Percentiles rank a stretch among this genome's conserved stretches.
These are phyloP conservation scores for Pythium apleroticum DNA, from an alignment of 352 stramenopile genomes.

Conservation along the genomic window DNA sequence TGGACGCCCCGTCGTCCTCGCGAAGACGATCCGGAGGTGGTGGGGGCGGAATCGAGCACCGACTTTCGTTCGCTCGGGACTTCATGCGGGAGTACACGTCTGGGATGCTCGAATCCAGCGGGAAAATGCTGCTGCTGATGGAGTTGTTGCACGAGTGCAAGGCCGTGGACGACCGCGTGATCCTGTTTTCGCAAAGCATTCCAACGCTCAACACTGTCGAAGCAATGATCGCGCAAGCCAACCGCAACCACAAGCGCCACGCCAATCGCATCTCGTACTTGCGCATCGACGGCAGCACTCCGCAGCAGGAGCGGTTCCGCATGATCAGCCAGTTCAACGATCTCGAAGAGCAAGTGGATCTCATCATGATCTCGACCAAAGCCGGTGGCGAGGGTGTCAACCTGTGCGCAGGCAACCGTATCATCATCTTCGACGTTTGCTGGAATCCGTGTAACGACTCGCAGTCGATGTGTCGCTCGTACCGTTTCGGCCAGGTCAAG, in stretches of 20 bases:
- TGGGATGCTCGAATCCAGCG: constrained; percentile 62
- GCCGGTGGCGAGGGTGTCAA: constrained; percentile 89
- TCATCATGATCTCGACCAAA: constrained; percentile 89
- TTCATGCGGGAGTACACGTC: constrained; percentile 64
- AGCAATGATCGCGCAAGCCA: constrained; percentile 63
- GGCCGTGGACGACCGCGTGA: constrained; percentile 76
- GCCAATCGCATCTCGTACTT: constrained; percentile 58
- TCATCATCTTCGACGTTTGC: constrained; percentile 92
- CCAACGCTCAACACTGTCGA: constrained; percentile 81
- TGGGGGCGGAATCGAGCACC: constrained; percentile 31
- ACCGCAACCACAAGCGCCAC: constrained; percentile 49
- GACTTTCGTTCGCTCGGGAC: constrained; percentile 65
- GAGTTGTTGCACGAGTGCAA: constrained; percentile 71
- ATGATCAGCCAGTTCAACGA: constrained; percentile 86
- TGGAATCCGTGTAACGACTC: constrained; percentile 92
- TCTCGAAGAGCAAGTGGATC: constrained; percentile 69
- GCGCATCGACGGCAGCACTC: constrained; percentile 82
- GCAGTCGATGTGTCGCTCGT: constrained; percentile 92
- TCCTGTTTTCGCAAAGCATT: constrained; percentile 90
- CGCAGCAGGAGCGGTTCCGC: constrained; percentile 75
- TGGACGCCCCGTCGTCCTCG: constrained; percentile 20
- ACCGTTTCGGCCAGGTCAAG: constrained; percentile 91
- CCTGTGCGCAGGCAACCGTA: constrained; percentile 84
- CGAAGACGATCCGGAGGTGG: neutral
- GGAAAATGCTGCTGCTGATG: constrained; percentile 89